Evolutionary conservation across 1,139 yeast species (phyloP), one percentile per base, ranked within the genome.

Genomic region (Yamadazyma atmosphaerica): DNA sequence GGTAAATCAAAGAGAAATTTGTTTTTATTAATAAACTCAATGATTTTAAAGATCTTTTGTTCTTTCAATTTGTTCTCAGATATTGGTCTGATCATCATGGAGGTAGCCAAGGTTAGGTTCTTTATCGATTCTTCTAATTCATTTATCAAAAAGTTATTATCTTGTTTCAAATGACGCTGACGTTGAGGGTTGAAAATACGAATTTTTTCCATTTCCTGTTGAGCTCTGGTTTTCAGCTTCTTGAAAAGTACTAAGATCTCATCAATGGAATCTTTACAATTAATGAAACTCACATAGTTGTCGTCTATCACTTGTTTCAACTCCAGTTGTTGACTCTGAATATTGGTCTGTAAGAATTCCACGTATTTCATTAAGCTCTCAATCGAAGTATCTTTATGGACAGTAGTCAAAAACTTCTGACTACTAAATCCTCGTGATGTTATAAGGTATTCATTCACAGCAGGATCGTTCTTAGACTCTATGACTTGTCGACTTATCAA

Each of bases 391-490:
- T 81, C 81, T 9, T 74, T 68, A 56, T 89, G 96, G 4, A 89
- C 73, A 10, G 80, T 77, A 23, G 83, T 76, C 46, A 90, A 63
- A 55, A 83, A 90, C 40, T 74, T 69, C 41, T 79, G 77, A 3
- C 95, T 80, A 49, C 83, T 80, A 66, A 90, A 90, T 32, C 74
- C 66, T 45, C 86, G 83, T 3, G 89, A 83, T 25, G 85, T 80
- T 28, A 88, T 81, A 47, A 87, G 65, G 60, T 75, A 87, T 46
- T 77, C 73, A 40, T 72, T 64, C 27, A 74, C 56, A 25, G 64
- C 66, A 12, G 79, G 69, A 45, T 72, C 76, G 36, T 52, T 51
- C 9, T 72, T 57, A 16, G 74, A 65, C 9, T 59, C 55, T 16
- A 76, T 55, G 15, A 69, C 56, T 23, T 65, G 65, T 32, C 60